phyloP scores from a whole-genome alignment of 768 basidiomycete genomes.

The Pisolithus sp. region DNA sequence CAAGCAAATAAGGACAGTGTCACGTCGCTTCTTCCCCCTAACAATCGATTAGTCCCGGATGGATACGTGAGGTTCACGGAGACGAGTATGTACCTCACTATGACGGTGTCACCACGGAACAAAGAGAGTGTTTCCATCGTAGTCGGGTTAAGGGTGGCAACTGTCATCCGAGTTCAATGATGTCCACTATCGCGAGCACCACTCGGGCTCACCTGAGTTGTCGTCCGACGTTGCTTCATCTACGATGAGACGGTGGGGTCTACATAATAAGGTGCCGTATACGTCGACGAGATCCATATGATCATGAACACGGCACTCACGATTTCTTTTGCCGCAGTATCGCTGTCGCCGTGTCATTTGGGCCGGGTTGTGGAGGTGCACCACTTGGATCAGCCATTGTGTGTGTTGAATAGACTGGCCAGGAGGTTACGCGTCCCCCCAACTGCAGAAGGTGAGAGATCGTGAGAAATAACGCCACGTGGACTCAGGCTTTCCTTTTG shows the following conservation, averaged over 20 bases:
- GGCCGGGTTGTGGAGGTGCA: slow-evolving; percentile 74
- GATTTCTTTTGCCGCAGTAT: slow-evolving; percentile 97
- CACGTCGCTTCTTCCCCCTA: slow-evolving; percentile 95
- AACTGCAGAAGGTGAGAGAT: neutral
- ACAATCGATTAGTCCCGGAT: neutral
- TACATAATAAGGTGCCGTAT: slow-evolving; percentile 31
- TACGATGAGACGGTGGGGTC: slow-evolving; percentile 95
- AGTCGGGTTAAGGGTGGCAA: slow-evolving; percentile 90
- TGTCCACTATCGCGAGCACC: slow-evolving; percentile 5
- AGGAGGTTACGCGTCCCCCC: neutral
- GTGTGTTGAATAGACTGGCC: neutral
- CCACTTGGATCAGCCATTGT: slow-evolving; percentile 76
- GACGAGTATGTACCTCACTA: slow-evolving; percentile 72
- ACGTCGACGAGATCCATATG: slow-evolving; percentile 5
- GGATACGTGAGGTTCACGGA: neutral
- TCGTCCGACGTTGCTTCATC: slow-evolving; percentile 93
- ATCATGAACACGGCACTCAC: slow-evolving; percentile 44
- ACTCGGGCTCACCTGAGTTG: slow-evolving; percentile 69
- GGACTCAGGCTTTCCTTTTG: neutral
- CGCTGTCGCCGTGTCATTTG: slow-evolving; percentile 88
- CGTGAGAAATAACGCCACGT: neutral
- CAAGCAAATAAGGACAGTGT: slow-evolving; percentile 95
- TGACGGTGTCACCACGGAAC: slow-evolving; percentile 96
- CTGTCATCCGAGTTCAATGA: slow-evolving; percentile 31
- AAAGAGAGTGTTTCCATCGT: slow-evolving; percentile 93